phyloP scores from a whole-genome alignment of 176 grass and related monocot genomes.

The Tillandsia leiboldiana region DNA sequence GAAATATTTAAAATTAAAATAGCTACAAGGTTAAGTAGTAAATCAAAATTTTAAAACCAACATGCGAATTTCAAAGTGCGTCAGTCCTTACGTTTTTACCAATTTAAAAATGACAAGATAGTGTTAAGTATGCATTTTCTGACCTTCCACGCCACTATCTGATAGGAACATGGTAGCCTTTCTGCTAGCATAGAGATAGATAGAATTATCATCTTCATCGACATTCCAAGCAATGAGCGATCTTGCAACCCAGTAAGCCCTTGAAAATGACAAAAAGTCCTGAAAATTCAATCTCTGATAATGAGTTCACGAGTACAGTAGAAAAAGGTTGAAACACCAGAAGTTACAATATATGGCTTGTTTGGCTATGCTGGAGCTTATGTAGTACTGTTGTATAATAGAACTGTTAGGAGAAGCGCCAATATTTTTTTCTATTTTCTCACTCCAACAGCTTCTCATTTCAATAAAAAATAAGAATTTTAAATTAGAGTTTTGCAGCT shows the following conservation, averaged over 20 bases:
- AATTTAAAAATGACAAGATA: background rate
- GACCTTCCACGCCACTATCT: slow-evolving; percentile 48
- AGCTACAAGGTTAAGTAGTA: no score
- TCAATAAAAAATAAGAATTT: no score
- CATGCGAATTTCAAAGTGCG: background rate
- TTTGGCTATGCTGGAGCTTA: no score
- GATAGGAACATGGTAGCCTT: slow-evolving; percentile 31
- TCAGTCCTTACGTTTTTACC: background rate
- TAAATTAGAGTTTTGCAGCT: no score
- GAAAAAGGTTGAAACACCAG: background rate
- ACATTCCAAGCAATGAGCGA: slow-evolving; percentile 65
- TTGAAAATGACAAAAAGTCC: slow-evolving; percentile 46
- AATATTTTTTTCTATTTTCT: no score
- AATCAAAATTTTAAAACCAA: background rate
- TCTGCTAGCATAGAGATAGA: slow-evolving; percentile 64
- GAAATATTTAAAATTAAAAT: no score
- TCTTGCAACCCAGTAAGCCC: slow-evolving; percentile 60
- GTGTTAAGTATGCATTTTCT: background rate
- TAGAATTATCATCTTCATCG: slow-evolving; percentile 24
- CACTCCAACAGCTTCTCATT: no score
- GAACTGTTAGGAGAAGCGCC: no score
- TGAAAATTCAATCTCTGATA: slow-evolving; percentile 4
- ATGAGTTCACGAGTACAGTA: background rate
- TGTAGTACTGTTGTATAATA: no score
- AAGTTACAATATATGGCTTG: background rate